Evolutionary conservation across 2,329 filamentous ascomycete species (phyloP).

Genomic region (Fusarium neocosmosporiellum): DNA sequence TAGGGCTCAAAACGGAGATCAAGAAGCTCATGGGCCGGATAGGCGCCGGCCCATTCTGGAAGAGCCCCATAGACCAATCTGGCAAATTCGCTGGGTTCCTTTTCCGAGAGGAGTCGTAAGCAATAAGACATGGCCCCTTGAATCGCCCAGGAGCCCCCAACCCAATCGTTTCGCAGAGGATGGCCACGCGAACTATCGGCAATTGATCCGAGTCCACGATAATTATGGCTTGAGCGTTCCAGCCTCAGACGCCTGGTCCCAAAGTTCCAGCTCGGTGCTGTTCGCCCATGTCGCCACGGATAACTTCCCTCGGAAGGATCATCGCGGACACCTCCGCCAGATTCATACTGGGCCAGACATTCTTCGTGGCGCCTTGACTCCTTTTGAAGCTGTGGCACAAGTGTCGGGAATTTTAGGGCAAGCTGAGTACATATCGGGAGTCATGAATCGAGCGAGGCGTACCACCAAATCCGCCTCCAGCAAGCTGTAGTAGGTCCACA

Average conservation of each 20-base stretch:
- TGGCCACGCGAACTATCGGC: too few species aligned
- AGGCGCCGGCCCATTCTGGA: neutral
- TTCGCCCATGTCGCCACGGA: neutral
- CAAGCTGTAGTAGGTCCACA: neutral
- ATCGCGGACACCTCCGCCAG: too few species aligned
- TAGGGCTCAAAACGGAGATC: neutral
- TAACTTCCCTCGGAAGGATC: too few species aligned
- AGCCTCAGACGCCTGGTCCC: neutral
- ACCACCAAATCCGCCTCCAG: neutral
- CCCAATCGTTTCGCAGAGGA: neutral
- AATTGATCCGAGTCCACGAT: neutral
- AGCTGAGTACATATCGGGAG: constrained; percentile 4
- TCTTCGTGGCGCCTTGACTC: neutral
- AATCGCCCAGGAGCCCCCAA: neutral
- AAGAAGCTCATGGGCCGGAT: neutral
- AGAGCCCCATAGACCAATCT: neutral
- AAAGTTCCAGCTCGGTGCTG: neutral
- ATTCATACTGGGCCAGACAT: neutral
- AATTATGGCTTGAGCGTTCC: neutral
- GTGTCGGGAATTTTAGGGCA: neutral
- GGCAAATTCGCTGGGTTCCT: neutral
- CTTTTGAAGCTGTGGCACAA: neutral
- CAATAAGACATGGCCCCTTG: neutral
- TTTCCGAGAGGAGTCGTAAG: neutral
- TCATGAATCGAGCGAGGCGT: constrained; percentile 2